Evolutionary conservation across 1,139 yeast species (phyloP), one percentile per base, ranked within the genome.

Genomic region (Kluyveromyces sp.): DNA sequence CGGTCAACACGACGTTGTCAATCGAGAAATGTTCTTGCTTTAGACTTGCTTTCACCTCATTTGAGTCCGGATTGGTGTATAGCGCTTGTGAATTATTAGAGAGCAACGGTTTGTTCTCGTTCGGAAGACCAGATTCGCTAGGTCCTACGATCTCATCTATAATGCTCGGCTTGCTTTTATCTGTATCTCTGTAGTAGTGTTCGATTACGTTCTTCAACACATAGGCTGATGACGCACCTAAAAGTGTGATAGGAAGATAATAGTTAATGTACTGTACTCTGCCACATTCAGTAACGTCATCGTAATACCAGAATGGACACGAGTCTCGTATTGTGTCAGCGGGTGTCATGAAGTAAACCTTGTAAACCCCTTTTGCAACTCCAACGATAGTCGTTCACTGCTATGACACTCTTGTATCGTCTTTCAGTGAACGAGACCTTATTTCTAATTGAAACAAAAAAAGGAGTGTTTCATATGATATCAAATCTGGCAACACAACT

Each of bases 21-120:
- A 55, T 52, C 3, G 57, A 50, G 33, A 55, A 55, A 41, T 55
- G 60, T 13, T 48, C 50, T 31, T 51, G 55, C 42, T 53, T 51
- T 41, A 54, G 32, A 26, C 29, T 22, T 15, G 43, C 39, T 8
- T 47, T 47, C 19, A 46, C 47, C 28, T 36, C 41, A 7, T 33
- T 39, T 2, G 31, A 33, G 26, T 39, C 47, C 7, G 47, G 43
- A 28, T 41, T 41, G n/a, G 41, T 41, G 37, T 46, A 44, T 15
- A 32, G 31, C 11, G 44, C 42, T 25, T 45, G 44, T 15, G 41
- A 11, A 26, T 43, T 19, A 25, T 38, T 44, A 13, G 52, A 38
- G 3, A 52, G 46, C 36, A 52, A 37, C n/a, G 56, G 54, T 22
- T 47, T 48, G 26, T 42, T 43, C 34, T 52, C 55, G 20, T 42